phyloP scores from a whole-genome alignment of 306 rosid species.

The Corylus avellana region DNA sequence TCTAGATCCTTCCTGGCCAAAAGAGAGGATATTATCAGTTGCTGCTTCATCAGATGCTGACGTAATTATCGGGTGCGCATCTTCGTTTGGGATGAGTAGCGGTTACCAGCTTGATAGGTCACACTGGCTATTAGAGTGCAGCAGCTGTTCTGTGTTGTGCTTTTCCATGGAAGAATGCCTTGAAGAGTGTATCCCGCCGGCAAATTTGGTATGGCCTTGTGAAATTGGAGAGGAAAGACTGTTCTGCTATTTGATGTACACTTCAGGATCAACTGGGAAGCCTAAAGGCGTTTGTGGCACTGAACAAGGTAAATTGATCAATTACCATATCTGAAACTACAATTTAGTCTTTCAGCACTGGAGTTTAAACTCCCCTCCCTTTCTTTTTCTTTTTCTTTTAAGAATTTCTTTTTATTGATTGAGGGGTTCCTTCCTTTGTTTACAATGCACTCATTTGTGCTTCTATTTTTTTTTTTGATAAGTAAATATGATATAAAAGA shows the following conservation, averaged over 20 bases:
- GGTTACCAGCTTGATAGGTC: constrained; percentile 41
- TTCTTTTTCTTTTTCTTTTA: constrained; percentile 1
- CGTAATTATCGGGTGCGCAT: constrained; percentile 52
- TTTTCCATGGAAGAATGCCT: constrained; percentile 53
- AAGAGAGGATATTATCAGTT: constrained; percentile 52
- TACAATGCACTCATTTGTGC: neutral
- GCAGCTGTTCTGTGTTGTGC: constrained; percentile 42
- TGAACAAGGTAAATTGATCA: constrained; percentile 55
- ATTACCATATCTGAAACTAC: neutral
- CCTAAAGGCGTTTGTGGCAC: constrained; percentile 94
- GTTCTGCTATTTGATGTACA: constrained; percentile 83
- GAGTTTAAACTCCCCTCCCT: constrained; percentile 9
- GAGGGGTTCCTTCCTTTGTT: neutral
- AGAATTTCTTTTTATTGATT: constrained; percentile 4
- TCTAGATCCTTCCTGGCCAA: constrained; percentile 84
- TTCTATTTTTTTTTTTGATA: neutral
- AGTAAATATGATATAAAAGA: no score
- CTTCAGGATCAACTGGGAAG: constrained; percentile 94
- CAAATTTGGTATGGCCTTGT: constrained; percentile 54
- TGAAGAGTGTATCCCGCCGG: constrained; percentile 23
- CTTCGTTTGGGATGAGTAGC: constrained; percentile 46
- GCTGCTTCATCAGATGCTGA: constrained; percentile 53
- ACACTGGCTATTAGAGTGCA: constrained; percentile 46
- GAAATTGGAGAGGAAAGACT: constrained; percentile 48
- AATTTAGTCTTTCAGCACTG: neutral